Evolutionary conservation across 495 filamentous ascomycete genomes (phyloP).

Genomic region (Aspergillus biplanus): DNA sequence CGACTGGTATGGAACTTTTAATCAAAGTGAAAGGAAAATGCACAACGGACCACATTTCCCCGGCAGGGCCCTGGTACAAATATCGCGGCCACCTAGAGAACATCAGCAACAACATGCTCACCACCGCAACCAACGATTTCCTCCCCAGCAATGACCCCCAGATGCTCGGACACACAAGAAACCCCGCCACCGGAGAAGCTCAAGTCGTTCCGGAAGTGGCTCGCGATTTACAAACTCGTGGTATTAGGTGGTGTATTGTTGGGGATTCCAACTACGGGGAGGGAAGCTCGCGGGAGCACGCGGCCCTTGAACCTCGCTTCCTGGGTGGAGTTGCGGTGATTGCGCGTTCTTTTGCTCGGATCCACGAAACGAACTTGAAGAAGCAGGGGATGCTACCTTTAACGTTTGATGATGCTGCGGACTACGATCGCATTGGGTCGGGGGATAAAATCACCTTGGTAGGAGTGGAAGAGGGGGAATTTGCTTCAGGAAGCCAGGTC

Average conservation of each 20-base stretch:
- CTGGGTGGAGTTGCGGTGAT: conserved; percentile 28
- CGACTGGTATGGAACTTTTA: conserved; percentile 19
- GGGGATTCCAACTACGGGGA: conserved; percentile 30
- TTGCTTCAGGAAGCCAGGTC: conserved; percentile 23
- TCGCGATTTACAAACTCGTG: conserved; percentile 17
- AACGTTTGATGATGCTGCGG: conserved; percentile 20
- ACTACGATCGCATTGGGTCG: conserved; percentile 51
- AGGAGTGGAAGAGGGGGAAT: conserved; percentile 30
- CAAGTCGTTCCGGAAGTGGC: conserved; percentile 23
- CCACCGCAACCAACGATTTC: conserved; percentile 26
- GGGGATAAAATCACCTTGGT: conserved; percentile 27
- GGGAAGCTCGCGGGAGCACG: conserved; percentile 31
- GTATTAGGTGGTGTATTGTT: conserved; percentile 26
- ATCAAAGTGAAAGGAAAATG: conserved; percentile 31
- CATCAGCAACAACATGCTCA: conserved; percentile 32
- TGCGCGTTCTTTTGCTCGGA: conserved; percentile 29
- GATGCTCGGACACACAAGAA: conserved; percentile 25
- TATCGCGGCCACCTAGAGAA: conserved; percentile 27
- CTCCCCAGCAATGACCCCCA: conserved; percentile 23
- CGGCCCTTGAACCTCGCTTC: conserved; percentile 27
- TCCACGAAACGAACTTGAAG: conserved; percentile 32
- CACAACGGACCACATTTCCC: conserved; percentile 32
- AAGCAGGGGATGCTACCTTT: conserved; percentile 31
- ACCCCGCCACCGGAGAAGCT: conserved; percentile 19
- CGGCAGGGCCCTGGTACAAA: conserved; percentile 29